These are phyloP conservation scores for Capsella bursapastoris DNA, from an alignment of 345 rosid genomes.

Conservation along the genomic window DNA sequence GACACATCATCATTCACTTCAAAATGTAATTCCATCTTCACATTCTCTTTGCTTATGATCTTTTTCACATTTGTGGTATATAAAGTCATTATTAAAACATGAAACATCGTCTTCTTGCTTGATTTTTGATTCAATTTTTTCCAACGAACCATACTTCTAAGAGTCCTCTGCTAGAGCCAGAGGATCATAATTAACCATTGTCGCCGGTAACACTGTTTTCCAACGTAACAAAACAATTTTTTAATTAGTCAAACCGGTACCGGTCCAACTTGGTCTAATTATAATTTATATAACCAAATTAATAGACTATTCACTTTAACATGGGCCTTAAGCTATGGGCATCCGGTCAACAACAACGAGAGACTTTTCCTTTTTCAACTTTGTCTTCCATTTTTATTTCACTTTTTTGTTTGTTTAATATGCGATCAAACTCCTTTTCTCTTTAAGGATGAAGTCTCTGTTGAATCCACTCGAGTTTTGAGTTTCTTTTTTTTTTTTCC, in stretches of 20 bases:
- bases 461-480: no score
- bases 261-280: not conserved
- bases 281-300: not conserved
- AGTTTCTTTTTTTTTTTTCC: no score
- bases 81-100: constrained; percentile 33
- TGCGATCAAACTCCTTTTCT: not conserved
- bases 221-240: not conserved
- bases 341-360: not conserved
- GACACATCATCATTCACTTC: not conserved
- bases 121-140: not conserved
- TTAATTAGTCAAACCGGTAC: not conserved
- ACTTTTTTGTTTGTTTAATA: not conserved
- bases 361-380: not conserved
- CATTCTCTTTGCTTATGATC: constrained; percentile 11
- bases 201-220: constrained; percentile 8
- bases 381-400: constrained; percentile 6
- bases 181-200: constrained; percentile 16
- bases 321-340: not conserved
- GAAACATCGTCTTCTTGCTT: not conserved
- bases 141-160: not conserved
- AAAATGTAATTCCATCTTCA: constrained; percentile 37
- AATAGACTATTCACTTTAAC: not conserved
- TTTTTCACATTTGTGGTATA: constrained; percentile 16
- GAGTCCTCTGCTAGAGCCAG: constrained; percentile 2
- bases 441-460: no score